A percentile compares a stretch with the other conserved stretches of the same genome.
Conservation (phyloP, 2,329 filamentous ascomycete species). For the Arthrobotrys sinensis region DNA sequence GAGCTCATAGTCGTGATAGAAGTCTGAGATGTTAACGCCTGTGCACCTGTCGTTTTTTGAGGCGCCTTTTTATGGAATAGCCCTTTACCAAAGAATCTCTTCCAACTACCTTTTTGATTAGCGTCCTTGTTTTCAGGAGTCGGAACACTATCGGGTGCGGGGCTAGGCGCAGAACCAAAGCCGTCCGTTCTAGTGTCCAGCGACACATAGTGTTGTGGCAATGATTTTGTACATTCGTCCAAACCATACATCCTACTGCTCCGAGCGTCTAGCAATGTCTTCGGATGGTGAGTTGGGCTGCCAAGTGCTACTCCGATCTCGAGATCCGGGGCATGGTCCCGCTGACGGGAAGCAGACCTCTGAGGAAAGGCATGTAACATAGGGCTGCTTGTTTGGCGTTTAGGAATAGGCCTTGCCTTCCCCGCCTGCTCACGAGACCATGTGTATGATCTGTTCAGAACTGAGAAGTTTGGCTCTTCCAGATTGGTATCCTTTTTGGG, state of each 20-base stretch:
- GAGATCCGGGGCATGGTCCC: slow-evolving; percentile 17
- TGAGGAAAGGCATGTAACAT: slow-evolving; percentile 56
- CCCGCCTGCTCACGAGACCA: slow-evolving; percentile 46
- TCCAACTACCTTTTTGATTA: slow-evolving; percentile 71
- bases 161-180: not conserved
- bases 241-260: slow-evolving; percentile 49
- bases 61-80: slow-evolving; percentile 69
- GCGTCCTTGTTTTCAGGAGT: slow-evolving; percentile 41
- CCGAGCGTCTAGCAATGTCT: slow-evolving; percentile 41
- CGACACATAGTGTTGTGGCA: slow-evolving; percentile 55
- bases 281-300: slow-evolving; percentile 72
- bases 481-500: slow-evolving; percentile 41
- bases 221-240: slow-evolving; percentile 27
- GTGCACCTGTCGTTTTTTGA: slow-evolving; percentile 53
- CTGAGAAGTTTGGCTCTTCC: slow-evolving; percentile 53
- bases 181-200: slow-evolving; percentile 26
- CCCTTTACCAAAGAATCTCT: slow-evolving; percentile 73
- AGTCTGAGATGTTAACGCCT: slow-evolving; percentile 61
- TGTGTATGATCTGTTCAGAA: slow-evolving; percentile 53
- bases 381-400: slow-evolving; percentile 39
- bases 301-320: slow-evolving; percentile 81
- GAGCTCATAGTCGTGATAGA: slow-evolving; percentile 65
- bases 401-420: slow-evolving; percentile 22
- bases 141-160: not conserved
- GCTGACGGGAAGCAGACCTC: slow-evolving; percentile 45